These are phyloP conservation scores for Podaxis carcinomalis DNA, from an alignment of 768 basidiomycete species.

Conservation along the genomic window DNA sequence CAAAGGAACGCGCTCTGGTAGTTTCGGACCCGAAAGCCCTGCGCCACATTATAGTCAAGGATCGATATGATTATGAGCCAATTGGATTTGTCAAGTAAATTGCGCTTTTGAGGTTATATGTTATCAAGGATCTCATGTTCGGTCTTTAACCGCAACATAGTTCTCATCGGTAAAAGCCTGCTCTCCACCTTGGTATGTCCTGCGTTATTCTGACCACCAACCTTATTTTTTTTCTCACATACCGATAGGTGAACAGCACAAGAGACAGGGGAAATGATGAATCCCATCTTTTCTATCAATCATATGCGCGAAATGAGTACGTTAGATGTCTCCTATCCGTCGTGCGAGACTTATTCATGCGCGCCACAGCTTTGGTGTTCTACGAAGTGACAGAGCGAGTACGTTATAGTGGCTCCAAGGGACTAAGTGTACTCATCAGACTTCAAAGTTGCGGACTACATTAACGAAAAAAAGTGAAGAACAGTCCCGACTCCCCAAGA, in stretches of 20 bases:
- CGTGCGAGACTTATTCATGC: neutral
- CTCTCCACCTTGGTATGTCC: conserved; percentile 18
- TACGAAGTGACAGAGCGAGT: conserved; percentile 29
- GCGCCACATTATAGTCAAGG: conserved; percentile 40
- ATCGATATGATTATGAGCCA: conserved; percentile 24
- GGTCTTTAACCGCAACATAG: conserved; percentile 13
- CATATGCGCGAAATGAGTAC: conserved; percentile 33
- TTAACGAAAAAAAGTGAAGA: conserved; percentile 21
- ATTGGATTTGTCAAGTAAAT: conserved; percentile 20
- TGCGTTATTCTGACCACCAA: neutral
- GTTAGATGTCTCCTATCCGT: neutral
- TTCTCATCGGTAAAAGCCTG: conserved; percentile 21
- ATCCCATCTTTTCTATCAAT: conserved; percentile 29
- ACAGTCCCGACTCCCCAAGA: conserved; percentile 19
- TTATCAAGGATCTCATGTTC: too few species aligned
- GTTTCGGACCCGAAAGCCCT: conserved; percentile 39
- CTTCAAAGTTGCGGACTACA: conserved; percentile 21
- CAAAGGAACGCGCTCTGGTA: neutral
- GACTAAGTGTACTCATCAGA: neutral
- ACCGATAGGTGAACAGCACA: conserved; percentile 10
- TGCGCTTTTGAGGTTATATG: neutral
- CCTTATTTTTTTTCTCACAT: neutral
- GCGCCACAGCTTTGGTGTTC: conserved; percentile 30
- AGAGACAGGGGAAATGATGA: conserved; percentile 31
- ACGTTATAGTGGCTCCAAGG: neutral